Evolutionary conservation across 495 filamentous ascomycete genomes (phyloP).

Genomic region (Elasticomyces elasticus): DNA sequence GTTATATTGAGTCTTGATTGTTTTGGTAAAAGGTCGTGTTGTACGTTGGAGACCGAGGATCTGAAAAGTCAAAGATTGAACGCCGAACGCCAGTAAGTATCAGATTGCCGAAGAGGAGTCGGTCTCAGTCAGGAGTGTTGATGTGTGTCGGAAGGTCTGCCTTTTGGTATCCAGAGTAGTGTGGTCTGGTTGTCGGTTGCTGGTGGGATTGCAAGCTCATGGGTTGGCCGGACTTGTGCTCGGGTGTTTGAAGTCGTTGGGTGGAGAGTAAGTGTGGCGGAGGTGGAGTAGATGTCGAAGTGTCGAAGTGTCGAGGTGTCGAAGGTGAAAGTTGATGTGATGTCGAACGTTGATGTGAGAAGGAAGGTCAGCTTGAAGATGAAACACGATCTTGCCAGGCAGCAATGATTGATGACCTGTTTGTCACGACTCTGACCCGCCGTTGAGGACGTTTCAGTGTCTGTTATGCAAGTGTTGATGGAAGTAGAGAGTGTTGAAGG

Average conservation of each 20-base stretch:
- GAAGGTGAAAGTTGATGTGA: no score
- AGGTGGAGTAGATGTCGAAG: neutral
- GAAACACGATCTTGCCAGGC: no score
- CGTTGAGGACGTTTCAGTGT: neutral
- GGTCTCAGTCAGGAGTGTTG: neutral
- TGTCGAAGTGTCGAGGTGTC: no score
- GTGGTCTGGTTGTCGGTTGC: neutral
- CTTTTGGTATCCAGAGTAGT: neutral
- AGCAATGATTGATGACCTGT: neutral
- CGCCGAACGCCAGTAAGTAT: neutral
- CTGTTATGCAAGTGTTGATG: neutral
- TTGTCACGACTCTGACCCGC: neutral
- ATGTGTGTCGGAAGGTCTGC: neutral
- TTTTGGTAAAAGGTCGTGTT: neutral
- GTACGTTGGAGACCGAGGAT: neutral
- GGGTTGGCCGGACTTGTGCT: neutral
- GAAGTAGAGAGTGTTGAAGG: neutral
- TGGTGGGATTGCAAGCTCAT: neutral
- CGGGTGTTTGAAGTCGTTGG: neutral
- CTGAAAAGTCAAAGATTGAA: no score
- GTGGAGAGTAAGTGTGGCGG: neutral
- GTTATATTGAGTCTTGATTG: neutral
- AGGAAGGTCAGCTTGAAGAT: no score
- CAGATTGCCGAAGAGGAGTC: neutral
- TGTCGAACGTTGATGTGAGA: no score